phyloP scores from a whole-genome alignment of 2,329 filamentous ascomycete species.

The Fusarium anthophilum region DNA sequence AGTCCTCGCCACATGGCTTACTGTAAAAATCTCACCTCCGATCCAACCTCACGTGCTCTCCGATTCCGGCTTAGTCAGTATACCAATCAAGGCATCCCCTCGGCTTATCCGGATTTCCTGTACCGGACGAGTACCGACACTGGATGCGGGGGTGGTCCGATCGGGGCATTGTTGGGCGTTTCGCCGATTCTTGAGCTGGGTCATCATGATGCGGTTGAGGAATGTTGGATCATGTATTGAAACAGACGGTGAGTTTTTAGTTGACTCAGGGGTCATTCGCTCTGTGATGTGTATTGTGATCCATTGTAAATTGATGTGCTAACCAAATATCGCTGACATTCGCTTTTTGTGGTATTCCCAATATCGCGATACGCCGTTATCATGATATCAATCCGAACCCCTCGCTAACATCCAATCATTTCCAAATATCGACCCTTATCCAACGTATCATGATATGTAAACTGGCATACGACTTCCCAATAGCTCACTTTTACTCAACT shows the following conservation, averaged over 20 bases:
- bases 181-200: neutral
- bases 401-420: neutral
- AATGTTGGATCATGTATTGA: slow-evolving; percentile 17
- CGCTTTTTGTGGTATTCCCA: neutral
- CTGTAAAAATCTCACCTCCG: neutral
- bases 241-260: slow-evolving; percentile 2
- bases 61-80: slow-evolving; percentile 2
- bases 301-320: neutral
- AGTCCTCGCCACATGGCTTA: slow-evolving; percentile 20
- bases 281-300: neutral
- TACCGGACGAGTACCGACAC: neutral
- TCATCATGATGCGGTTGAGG: slow-evolving; percentile 1
- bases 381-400: slow-evolving; percentile 14
- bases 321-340: neutral
- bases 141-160: slow-evolving; percentile 8
- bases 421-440: neutral
- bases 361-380: slow-evolving; percentile 4
- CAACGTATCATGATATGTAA: slow-evolving; percentile 54
- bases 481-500: slow-evolving; percentile 63
- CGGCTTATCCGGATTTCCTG: slow-evolving; percentile 15
- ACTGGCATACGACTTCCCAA: slow-evolving; percentile 65
- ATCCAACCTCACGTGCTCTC: slow-evolving; percentile 11
- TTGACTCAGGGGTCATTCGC: neutral
- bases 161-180: neutral
- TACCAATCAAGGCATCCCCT: neutral